Evolutionary conservation across 2,329 filamentous ascomycete species (phyloP).

Genomic region (Fusarium abutilonis): DNA sequence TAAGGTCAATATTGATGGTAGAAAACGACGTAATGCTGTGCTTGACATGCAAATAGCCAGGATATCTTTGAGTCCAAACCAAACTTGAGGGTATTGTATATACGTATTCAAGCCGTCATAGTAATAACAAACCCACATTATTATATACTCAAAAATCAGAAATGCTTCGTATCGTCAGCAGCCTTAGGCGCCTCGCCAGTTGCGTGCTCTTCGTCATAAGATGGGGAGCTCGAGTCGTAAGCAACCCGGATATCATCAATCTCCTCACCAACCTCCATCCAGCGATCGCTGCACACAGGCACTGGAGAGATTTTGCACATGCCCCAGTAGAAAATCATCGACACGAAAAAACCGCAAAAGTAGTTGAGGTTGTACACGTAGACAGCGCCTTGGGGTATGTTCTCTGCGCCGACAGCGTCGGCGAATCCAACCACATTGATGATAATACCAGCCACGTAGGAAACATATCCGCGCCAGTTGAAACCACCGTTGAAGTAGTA

Average conservation of each 20-base stretch:
- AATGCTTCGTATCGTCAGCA: conserved; percentile 23
- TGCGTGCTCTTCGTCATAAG: conserved; percentile 53
- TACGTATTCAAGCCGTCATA: neutral
- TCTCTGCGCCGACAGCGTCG: conserved; percentile 72
- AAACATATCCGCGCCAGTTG: conserved; percentile 84
- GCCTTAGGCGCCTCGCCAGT: conserved; percentile 17
- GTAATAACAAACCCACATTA: neutral
- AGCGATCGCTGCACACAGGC: conserved; percentile 76
- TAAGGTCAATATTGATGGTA: neutral
- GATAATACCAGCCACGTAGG: conserved; percentile 84
- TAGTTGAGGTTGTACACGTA: conserved; percentile 94
- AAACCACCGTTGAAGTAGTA: conserved; percentile 81
- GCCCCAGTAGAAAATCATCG: conserved; percentile 71
- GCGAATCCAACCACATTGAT: conserved; percentile 94
- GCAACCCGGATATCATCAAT: conserved; percentile 63
- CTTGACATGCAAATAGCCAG: neutral
- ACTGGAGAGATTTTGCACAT: conserved; percentile 77
- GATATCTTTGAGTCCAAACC: neutral
- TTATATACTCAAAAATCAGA: conserved; percentile 8
- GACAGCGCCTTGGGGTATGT: conserved; percentile 79
- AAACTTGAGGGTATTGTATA: neutral
- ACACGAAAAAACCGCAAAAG: conserved; percentile 83
- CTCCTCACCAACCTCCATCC: conserved; percentile 79
- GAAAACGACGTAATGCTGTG: neutral
- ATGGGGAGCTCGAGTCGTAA: conserved; percentile 55